Conservation (phyloP, 1,284 basidiomycete species). For the Gastroboletus turbinatus region DNA sequence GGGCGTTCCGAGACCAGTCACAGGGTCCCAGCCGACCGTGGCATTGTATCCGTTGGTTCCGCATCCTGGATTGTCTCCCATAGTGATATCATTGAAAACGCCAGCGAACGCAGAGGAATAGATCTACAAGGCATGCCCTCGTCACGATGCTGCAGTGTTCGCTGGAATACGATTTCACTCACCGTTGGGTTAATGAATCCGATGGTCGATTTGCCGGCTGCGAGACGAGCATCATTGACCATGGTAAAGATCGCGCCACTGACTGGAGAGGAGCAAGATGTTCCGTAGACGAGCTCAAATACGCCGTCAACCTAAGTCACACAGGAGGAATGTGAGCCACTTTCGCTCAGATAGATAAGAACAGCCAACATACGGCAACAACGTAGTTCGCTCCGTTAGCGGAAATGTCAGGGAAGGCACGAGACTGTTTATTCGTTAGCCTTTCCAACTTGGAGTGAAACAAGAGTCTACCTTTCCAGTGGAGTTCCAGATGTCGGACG, state of each 20-base stretch:
- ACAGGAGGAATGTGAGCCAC: not conserved
- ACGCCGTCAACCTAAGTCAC: conserved; percentile 32
- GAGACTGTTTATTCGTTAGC: conserved; percentile 23
- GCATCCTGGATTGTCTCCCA: conserved; percentile 41
- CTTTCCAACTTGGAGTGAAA: not conserved
- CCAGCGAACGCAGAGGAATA: conserved; percentile 19
- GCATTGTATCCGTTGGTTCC: conserved; percentile 36
- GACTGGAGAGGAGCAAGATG: conserved; percentile 40
- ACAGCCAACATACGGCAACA: conserved; percentile 32
- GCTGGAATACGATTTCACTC: not conserved
- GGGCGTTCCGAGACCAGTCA: conserved; percentile 38
- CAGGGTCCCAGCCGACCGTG: conserved; percentile 40
- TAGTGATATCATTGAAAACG: conserved; percentile 42
- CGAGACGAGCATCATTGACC: conserved; percentile 46
- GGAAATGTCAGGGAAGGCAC: conserved; percentile 46
- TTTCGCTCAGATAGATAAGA: not conserved
- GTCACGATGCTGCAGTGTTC: not conserved
- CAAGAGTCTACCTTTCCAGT: conserved; percentile 35
- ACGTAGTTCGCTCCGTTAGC: conserved; percentile 42
- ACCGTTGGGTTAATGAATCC: conserved; percentile 38
- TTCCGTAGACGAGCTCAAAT: conserved; percentile 38
- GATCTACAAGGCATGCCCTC: conserved; percentile 13
- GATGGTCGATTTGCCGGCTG: conserved; percentile 38
- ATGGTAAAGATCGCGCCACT: conserved; percentile 43
- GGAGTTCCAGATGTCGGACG: conserved; percentile 42